phyloP scores from a whole-genome alignment of 768 basidiomycete genomes.

The Termitomyces sp. region DNA sequence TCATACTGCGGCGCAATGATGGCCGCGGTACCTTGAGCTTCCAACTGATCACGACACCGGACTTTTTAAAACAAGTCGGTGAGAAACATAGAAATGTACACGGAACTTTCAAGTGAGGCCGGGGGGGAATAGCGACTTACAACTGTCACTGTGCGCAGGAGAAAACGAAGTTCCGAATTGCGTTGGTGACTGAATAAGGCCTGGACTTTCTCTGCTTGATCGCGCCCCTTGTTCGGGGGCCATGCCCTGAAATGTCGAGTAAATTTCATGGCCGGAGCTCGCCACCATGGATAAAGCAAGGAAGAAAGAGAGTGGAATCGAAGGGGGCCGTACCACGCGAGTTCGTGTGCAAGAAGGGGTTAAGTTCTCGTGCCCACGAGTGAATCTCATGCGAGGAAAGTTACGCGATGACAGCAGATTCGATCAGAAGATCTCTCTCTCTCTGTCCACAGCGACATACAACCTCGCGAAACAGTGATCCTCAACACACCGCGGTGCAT shows the following conservation, averaged over 20 bases:
- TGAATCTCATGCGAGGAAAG: slow-evolving; percentile 24
- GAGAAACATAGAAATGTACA: slow-evolving; percentile 24
- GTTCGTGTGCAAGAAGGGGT: slow-evolving; percentile 31
- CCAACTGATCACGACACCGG: slow-evolving; percentile 53
- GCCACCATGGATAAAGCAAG: slow-evolving; percentile 46
- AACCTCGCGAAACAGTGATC: background rate
- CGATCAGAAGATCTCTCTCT: slow-evolving; percentile 32
- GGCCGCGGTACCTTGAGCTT: slow-evolving; percentile 42
- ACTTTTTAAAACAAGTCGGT: slow-evolving; percentile 69
- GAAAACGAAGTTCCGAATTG: slow-evolving; percentile 43
- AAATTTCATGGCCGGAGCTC: slow-evolving; percentile 49
- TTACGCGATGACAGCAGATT: slow-evolving; percentile 28
- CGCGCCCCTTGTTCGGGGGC: slow-evolving; percentile 61
- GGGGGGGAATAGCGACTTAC: slow-evolving; percentile 48
- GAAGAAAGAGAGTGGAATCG: slow-evolving; percentile 20
- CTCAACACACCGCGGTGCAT: background rate
- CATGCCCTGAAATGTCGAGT: slow-evolving; percentile 50
- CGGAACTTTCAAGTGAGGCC: slow-evolving; percentile 31
- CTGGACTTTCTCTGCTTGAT: slow-evolving; percentile 74
- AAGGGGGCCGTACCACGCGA: slow-evolving; percentile 35
- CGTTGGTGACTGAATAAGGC: slow-evolving; percentile 68
- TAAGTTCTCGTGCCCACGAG: slow-evolving; percentile 39
- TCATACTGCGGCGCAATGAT: slow-evolving; percentile 49
- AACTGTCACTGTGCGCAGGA: slow-evolving; percentile 44
- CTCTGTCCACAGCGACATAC: slow-evolving; percentile 3